A percentile compares a stretch with the other conserved stretches of the same genome.
Evolutionary conservation across 129 eudicot species (phyloP).

Genomic region (Artemisia tridentata): DNA sequence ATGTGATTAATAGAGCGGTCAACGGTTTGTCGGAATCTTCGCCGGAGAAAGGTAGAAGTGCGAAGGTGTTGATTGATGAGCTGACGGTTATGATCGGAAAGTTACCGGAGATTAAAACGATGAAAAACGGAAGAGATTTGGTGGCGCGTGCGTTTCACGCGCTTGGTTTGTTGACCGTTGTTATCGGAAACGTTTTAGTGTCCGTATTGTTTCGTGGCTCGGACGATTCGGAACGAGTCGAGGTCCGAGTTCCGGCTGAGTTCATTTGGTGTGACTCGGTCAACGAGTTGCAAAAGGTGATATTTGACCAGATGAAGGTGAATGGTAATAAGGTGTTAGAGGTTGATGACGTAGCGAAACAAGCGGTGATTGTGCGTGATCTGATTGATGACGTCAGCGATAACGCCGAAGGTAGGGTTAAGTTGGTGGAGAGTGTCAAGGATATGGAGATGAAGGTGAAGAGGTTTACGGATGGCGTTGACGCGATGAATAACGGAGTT

Average conservation of each 20-base stretch:
- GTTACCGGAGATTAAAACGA: slow-evolving; percentile 28
- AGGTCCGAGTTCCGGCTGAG: slow-evolving; percentile 29
- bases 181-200: slow-evolving; percentile 34
- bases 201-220: slow-evolving; percentile 23
- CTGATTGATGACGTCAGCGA: slow-evolving; percentile 11
- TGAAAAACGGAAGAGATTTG: slow-evolving; percentile 22
- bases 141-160: slow-evolving; percentile 43
- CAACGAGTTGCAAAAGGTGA: slow-evolving; percentile 26
- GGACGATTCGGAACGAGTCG: neutral
- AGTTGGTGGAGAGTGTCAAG: slow-evolving; percentile 34
- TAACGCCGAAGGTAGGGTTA: slow-evolving; percentile 17
- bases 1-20: slow-evolving; percentile 22
- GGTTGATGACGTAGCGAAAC: slow-evolving; percentile 27
- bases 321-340: slow-evolving; percentile 22
- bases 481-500: slow-evolving; percentile 39
- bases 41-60: slow-evolving; percentile 29
- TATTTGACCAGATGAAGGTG: slow-evolving; percentile 28
- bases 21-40: slow-evolving; percentile 4
- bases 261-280: slow-evolving; percentile 38
- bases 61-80: slow-evolving; percentile 37
- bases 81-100: slow-evolving; percentile 21
- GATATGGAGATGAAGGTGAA: slow-evolving; percentile 25
- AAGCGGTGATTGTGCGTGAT: slow-evolving; percentile 24
- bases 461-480: slow-evolving; percentile 34
- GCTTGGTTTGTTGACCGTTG: slow-evolving; percentile 32